A percentile compares a stretch with the other conserved stretches of the same genome.
Evolutionary conservation across 2,329 filamentous ascomycete genomes (phyloP).

Genomic region (Ophiocordyceps camponoti-rufipedis): DNA sequence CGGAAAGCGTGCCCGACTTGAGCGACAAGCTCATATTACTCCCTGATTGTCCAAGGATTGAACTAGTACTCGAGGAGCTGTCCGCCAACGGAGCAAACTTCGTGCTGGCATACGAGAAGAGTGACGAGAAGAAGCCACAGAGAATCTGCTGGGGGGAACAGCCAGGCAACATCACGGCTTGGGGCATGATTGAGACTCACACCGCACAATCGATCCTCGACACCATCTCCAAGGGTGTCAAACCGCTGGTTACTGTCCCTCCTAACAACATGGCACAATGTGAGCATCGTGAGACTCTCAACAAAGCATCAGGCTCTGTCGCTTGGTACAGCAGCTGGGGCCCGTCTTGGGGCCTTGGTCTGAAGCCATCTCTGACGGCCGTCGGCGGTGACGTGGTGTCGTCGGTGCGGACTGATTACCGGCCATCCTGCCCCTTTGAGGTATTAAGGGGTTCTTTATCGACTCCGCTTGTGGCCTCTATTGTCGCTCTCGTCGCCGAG

Average conservation of each 20-base stretch:
- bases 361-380: slow-evolving; percentile 35
- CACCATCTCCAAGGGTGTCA: too few species aligned
- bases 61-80: slow-evolving; percentile 37
- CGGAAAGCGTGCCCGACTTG: slow-evolving; percentile 35
- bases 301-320: slow-evolving; percentile 12
- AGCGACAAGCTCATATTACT: slow-evolving; percentile 39
- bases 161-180: too few species aligned
- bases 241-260: too few species aligned
- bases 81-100: slow-evolving; percentile 28
- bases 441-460: neutral
- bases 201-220: too few species aligned
- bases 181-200: too few species aligned
- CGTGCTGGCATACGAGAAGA: too few species aligned
- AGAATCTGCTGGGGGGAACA: too few species aligned
- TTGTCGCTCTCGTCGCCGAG: neutral
- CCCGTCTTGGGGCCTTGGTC: slow-evolving; percentile 37
- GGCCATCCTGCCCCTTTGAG: too few species aligned
- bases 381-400: slow-evolving; percentile 36
- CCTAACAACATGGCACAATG: slow-evolving; percentile 9
- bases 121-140: too few species aligned
- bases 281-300: slow-evolving; percentile 20
- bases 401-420: too few species aligned
- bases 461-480: neutral
- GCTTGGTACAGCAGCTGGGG: slow-evolving; percentile 27
- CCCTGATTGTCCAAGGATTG: slow-evolving; percentile 35